Evolutionary conservation across 805 yeast genomes (phyloP), one percentile per base, ranked within the genome.

Genomic region (Cyberlindnera mrakii): DNA sequence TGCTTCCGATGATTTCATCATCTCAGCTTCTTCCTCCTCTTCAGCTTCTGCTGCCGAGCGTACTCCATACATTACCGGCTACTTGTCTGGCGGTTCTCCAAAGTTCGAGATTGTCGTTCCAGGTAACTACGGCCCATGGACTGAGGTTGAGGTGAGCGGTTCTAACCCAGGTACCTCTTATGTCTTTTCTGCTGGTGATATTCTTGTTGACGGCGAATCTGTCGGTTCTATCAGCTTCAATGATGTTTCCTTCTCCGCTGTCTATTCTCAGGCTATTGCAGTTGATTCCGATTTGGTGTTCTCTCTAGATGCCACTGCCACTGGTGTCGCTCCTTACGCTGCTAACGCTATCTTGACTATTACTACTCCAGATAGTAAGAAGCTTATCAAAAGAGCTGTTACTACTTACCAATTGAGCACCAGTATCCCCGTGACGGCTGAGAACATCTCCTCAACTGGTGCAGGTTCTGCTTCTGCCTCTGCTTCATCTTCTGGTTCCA

Each of bases 21-120:
- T 52, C 51, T 41, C 37, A 34, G 43, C 48, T 27, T 46, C 51
- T 40, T 50, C 58, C 6, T 42, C 55, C 23, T 39, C 49, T 11
- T 41, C 55, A 4, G 32, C 53, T 27, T 40, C 52, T 20, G 35
- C 55, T 19, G 34, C 53, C 19, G 39, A 36, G 11, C 38, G 36
- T 17, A 44, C 53, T 30, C 54, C 57, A 48, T 55, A 49, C 52
- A 48, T 54, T 38, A 46, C 54, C 30, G 59, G 59, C 51, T 51
- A 46, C 51, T 38, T 54, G 30, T 23, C n/a, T 30, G 46, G 44
- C 23, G 59, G 58, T 42, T 52, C 53, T 48, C 59, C 59, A 54
- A 51, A 51, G 37, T 55, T 50, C 50, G 54, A 55, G 31, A 37
- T 54, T 31, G 35, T 31, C 37, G 40, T 54, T 37, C 59, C 59